Percentiles rank a stretch among this genome's conserved stretches.
Conservation (phyloP, 2,329 filamentous ascomycete genomes). For the Pyrenophora seminiperda region DNA sequence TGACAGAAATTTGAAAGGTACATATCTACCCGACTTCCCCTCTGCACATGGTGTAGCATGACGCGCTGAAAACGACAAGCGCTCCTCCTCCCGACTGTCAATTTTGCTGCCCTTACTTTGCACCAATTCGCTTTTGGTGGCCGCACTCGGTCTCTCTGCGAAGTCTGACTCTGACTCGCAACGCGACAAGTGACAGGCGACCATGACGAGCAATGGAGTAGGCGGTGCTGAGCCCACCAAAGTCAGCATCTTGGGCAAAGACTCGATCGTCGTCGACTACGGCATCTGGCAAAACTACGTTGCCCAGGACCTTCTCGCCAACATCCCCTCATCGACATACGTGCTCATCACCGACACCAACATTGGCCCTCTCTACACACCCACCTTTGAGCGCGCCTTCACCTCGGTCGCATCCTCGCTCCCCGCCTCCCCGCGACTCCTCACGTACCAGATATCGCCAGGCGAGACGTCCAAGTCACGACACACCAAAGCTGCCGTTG, state of each 20-base stretch:
- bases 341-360: slow-evolving; percentile 97
- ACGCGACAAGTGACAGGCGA: slow-evolving; percentile 19
- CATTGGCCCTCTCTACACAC: slow-evolving; percentile 77
- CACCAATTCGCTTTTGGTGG: slow-evolving; percentile 2
- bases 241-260: slow-evolving; percentile 84
- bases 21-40: slow-evolving; percentile 8
- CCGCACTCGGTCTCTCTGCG: slow-evolving; percentile 6
- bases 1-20: slow-evolving; percentile 7
- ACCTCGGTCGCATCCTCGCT: slow-evolving; percentile 62
- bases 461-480: slow-evolving; percentile 94
- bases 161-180: slow-evolving; percentile 22
- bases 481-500: slow-evolving; percentile 91
- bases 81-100: slow-evolving; percentile 7
- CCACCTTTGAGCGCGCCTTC: slow-evolving; percentile 74
- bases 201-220: slow-evolving; percentile 41
- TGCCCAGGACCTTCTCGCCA: slow-evolving; percentile 76
- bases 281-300: slow-evolving; percentile 86
- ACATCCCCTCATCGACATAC: slow-evolving; percentile 85
- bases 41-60: not conserved
- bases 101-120: not conserved
- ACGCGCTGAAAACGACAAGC: slow-evolving; percentile 10
- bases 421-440: slow-evolving; percentile 65
- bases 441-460: slow-evolving; percentile 88
- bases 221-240: slow-evolving; percentile 55
- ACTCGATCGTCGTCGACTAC: slow-evolving; percentile 90